phyloP scores from a whole-genome alignment of 2,329 filamentous ascomycete species.

The Trichoderma lentiforme region DNA sequence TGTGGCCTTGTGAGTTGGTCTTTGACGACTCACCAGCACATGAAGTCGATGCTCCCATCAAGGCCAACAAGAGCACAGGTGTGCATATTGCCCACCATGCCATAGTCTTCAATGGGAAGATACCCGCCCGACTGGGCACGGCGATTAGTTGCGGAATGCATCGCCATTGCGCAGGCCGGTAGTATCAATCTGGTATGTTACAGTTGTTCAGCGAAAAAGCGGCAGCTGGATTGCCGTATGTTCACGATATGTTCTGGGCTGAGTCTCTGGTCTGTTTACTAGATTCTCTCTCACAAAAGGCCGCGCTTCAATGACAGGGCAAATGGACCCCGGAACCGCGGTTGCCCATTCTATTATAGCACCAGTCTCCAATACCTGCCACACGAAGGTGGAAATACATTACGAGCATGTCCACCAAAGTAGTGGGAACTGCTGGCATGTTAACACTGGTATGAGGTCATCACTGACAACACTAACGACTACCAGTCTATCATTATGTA shows the following conservation, averaged over 20 bases:
- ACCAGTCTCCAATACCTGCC: not conserved
- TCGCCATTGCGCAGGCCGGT: constrained; percentile 29
- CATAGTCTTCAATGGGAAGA: constrained; percentile 70
- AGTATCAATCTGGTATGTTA: not conserved
- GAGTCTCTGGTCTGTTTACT: not conserved
- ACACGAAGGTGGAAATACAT: not conserved
- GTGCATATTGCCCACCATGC: constrained; percentile 76
- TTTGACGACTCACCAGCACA: constrained; percentile 64
- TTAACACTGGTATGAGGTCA: not conserved
- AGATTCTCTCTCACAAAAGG: not conserved
- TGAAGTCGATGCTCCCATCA: constrained; percentile 70
- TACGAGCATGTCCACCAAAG: not conserved
- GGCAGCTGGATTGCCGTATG: not conserved
- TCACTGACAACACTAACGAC: not conserved
- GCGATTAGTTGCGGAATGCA: constrained; percentile 32
- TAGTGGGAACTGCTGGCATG: not conserved
- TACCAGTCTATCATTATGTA: not conserved
- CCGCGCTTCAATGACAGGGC: not conserved
- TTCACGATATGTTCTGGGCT: not conserved
- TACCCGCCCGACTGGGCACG: constrained; percentile 45
- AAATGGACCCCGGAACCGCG: not conserved
- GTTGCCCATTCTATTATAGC: not conserved
- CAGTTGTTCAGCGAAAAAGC: not conserved
- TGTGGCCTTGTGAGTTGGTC: not conserved
- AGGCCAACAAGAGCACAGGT: constrained; percentile 74